A percentile compares a stretch with the other conserved stretches of the same genome.
Evolutionary conservation across 805 yeast species (phyloP).

Genomic region (Sugiyamaella chiloensis): DNA sequence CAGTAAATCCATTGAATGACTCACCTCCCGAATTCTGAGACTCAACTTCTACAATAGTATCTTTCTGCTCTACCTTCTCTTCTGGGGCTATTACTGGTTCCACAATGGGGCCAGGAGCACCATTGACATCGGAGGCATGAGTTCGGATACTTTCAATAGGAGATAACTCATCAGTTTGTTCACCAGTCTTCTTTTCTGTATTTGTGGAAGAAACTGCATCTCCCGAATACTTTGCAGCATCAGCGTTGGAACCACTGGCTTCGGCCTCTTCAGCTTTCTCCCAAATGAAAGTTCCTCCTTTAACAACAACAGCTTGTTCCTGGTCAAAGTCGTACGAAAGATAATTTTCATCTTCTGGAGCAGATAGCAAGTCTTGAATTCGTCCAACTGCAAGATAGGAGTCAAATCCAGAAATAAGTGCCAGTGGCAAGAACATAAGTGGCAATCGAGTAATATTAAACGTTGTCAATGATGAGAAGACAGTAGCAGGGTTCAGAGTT

Average conservation of each 20-base stretch:
- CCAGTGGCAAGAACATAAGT: slow-evolving; percentile 62
- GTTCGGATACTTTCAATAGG: slow-evolving; percentile 12
- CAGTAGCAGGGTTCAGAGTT: slow-evolving; percentile 51
- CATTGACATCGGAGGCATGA: slow-evolving; percentile 25
- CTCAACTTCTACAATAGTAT: slow-evolving; percentile 35
- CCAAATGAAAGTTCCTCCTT: slow-evolving; percentile 66
- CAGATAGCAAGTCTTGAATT: slow-evolving; percentile 49
- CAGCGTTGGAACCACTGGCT: slow-evolving; percentile 15
- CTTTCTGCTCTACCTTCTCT: slow-evolving; percentile 49
- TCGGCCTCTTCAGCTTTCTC: slow-evolving; percentile 35
- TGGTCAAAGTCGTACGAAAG: slow-evolving; percentile 34
- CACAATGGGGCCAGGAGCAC: slow-evolving; percentile 12
- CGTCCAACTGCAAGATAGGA: slow-evolving; percentile 57
- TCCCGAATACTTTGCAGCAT: slow-evolving; percentile 19
- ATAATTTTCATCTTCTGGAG: slow-evolving; percentile 39
- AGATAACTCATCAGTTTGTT: slow-evolving; percentile 10
- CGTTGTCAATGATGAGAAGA: slow-evolving; percentile 68
- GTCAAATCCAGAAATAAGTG: slow-evolving; percentile 59
- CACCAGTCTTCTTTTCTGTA: slow-evolving; percentile 36
- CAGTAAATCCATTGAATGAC: slow-evolving; percentile 30
- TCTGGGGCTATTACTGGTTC: not conserved
- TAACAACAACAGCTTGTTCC: slow-evolving; percentile 48
- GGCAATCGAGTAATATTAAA: slow-evolving; percentile 62
- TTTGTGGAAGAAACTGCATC: slow-evolving; percentile 18
- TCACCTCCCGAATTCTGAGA: slow-evolving; percentile 5